Evolutionary conservation across 441 rosid species (phyloP).

Genomic region (California macrophylla): DNA sequence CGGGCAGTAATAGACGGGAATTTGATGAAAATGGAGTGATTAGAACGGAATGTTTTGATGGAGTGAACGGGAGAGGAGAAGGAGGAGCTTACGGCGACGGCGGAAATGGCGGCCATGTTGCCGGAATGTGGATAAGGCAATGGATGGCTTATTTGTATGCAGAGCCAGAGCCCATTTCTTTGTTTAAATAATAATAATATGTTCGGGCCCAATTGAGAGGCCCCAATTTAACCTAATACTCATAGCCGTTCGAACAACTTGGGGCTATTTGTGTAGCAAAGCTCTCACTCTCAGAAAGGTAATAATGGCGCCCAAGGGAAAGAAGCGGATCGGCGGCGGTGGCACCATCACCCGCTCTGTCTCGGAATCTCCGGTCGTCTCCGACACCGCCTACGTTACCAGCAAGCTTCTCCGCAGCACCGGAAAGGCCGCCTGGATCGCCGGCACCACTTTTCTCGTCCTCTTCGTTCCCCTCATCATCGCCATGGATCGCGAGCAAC

Average conservation of each 20-base stretch:
- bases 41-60: constrained; percentile 29
- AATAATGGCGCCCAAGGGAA: not conserved
- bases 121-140: too few relatives aligned
- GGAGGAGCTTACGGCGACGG: constrained; percentile 32
- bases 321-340: not conserved
- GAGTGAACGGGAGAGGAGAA: constrained; percentile 35
- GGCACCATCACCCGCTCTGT: not conserved
- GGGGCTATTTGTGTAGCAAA: too few relatives aligned
- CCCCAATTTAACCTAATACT: too few relatives aligned
- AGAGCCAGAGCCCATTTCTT: too few relatives aligned
- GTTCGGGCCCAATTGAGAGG: too few relatives aligned
- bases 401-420: constrained; percentile 66
- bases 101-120: constrained; percentile 34
- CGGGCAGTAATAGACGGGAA: constrained; percentile 16
- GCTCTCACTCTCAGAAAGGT: too few relatives aligned
- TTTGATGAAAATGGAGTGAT: constrained; percentile 18
- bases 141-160: too few relatives aligned
- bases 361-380: constrained; percentile 34
- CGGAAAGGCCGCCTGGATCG: constrained; percentile 85
- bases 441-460: constrained; percentile 66
- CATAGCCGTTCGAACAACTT: too few relatives aligned
- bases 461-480: constrained; percentile 63
- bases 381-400: constrained; percentile 47
- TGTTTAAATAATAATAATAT: too few relatives aligned
- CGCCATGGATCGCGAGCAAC: constrained; percentile 78